Evolutionary conservation across 2,329 filamentous ascomycete genomes (phyloP).

Genomic region (Polychaeton citri): DNA sequence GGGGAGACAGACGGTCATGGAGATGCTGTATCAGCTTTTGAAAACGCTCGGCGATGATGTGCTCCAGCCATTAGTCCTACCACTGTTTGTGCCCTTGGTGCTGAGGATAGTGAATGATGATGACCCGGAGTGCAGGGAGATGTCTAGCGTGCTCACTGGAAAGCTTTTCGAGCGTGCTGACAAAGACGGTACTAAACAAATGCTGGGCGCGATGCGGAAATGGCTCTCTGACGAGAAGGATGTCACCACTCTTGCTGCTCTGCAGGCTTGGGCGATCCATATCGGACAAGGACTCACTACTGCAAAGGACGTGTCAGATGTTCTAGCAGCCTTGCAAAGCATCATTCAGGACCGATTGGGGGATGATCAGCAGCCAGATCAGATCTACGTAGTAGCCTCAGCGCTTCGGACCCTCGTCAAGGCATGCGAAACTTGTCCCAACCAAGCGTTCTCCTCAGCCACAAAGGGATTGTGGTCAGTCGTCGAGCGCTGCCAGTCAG

Average conservation of each 20-base stretch:
- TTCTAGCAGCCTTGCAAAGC: conserved; percentile 38
- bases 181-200: conserved; percentile 54
- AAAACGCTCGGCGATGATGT: conserved; percentile 72
- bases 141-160: conserved; percentile 67
- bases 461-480: conserved; percentile 57
- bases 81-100: conserved; percentile 75
- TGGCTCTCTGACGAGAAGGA: conserved; percentile 72
- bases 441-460: conserved; percentile 46
- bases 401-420: conserved; percentile 56
- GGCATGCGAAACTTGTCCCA: conserved; percentile 53
- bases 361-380: not conserved
- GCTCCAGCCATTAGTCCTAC: conserved; percentile 66
- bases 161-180: conserved; percentile 70
- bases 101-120: conserved; percentile 82
- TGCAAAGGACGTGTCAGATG: conserved; percentile 52
- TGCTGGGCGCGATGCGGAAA: conserved; percentile 51
- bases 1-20: conserved; percentile 84
- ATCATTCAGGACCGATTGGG: conserved; percentile 29
- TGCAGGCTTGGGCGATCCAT: conserved; percentile 74
- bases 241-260: conserved; percentile 51
- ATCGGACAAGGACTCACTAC: conserved; percentile 55
- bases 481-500: conserved; percentile 50
- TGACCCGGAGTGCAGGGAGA: conserved; percentile 68
- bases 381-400: conserved; percentile 27
- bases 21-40: conserved; percentile 75